phyloP scores from a whole-genome alignment of 73 alveolate genomes.

The Uronychia setigera region DNA sequence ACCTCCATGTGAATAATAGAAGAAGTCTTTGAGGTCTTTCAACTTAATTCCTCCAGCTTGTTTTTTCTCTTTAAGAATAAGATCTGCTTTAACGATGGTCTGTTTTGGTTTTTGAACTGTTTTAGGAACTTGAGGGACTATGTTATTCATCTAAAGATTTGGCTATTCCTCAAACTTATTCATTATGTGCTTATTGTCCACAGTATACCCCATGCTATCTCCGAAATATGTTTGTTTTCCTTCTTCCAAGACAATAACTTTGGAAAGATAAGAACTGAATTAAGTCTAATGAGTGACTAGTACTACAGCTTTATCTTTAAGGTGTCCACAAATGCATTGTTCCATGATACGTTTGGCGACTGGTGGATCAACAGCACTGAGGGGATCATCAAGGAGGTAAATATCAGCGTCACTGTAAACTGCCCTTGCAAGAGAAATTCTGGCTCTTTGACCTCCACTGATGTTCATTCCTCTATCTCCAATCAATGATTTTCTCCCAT shows the following conservation, averaged over 20 bases:
- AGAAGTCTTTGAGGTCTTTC: constrained; percentile 5
- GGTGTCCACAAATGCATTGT: constrained; percentile 1
- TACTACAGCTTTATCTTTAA: constrained; percentile 54
- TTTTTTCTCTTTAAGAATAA: background rate
- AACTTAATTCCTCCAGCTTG: background rate
- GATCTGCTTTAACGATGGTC: background rate
- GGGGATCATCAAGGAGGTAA: constrained; percentile 62
- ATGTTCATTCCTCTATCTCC: constrained; percentile 80
- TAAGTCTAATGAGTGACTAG: constrained; percentile 76
- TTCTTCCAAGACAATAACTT: constrained; percentile 37
- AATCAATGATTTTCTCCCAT: constrained; percentile 60
- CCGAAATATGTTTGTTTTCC: constrained; percentile 7
- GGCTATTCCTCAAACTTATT: too few species aligned
- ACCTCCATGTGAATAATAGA: background rate
- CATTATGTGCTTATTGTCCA: too few species aligned
- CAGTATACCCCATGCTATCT: background rate
- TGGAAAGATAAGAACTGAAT: constrained; percentile 27
- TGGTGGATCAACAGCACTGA: constrained; percentile 64
- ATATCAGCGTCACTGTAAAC: constrained; percentile 66
- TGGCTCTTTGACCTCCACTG: constrained; percentile 78
- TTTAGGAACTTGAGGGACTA: too few species aligned
- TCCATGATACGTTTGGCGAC: constrained; percentile 17
- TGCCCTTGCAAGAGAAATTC: constrained; percentile 77
- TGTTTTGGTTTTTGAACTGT: too few species aligned
- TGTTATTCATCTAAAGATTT: too few species aligned